Percentiles rank a stretch among this genome's conserved stretches.
phyloP scores from a whole-genome alignment of 352 stramenopile genomes.

The Phytophthora nicotianae region DNA sequence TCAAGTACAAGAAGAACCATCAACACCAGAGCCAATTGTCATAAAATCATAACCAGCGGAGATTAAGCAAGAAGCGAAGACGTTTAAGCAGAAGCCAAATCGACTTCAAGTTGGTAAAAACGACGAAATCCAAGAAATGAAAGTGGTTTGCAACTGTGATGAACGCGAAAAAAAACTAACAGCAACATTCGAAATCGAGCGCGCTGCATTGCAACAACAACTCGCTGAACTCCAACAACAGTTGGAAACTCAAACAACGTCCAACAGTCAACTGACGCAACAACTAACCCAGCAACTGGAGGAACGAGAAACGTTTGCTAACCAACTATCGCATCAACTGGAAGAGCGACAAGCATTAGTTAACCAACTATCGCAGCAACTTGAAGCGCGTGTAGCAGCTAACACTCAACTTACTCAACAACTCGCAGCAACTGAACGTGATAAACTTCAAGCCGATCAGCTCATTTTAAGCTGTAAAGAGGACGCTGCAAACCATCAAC shows the following conservation, averaged over 20 bases:
- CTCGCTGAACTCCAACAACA: constrained; percentile 40
- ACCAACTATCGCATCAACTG: constrained; percentile 16
- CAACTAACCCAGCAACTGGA: constrained; percentile 20
- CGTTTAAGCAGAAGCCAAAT: not conserved
- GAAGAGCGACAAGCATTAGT: constrained; percentile 5
- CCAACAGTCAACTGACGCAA: not conserved
- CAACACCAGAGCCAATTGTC: not conserved
- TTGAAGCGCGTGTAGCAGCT: constrained; percentile 28
- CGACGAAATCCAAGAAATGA: not conserved
- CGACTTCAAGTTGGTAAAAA: not conserved
- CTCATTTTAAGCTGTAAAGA: constrained; percentile 17
- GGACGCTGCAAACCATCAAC: constrained; percentile 18
- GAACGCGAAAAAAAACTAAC: constrained; percentile 22
- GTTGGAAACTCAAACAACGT: constrained; percentile 17
- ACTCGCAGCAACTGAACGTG: constrained; percentile 16
- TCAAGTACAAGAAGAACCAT: not conserved
- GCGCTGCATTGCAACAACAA: constrained; percentile 29
- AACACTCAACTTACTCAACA: constrained; percentile 41
- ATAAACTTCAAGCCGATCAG: constrained; percentile 32
- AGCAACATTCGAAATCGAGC: constrained; percentile 33
- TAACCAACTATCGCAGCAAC: constrained; percentile 31
- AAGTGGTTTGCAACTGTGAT: constrained; percentile 21
- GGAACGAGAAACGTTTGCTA: not conserved
- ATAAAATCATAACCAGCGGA: not conserved
- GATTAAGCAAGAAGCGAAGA: not conserved